Percentiles rank a stretch among this genome's conserved stretches.
Evolutionary conservation across 495 filamentous ascomycete genomes (phyloP).

Genomic region (Articulospora tetracladia): DNA sequence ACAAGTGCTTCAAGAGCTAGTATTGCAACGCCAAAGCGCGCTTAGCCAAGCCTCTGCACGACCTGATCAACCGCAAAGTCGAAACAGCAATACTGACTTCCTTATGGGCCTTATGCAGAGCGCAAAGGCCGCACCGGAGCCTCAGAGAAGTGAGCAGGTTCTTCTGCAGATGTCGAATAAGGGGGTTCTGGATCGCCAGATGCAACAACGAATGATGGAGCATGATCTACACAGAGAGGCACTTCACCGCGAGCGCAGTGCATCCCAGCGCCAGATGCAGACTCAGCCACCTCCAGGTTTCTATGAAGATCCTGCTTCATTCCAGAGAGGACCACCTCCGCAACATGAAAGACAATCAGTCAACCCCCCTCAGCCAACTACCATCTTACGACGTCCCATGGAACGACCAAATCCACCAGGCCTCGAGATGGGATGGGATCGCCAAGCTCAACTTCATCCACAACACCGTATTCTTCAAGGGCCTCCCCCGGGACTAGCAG

Average conservation of each 20-base stretch:
- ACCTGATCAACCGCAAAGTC: slow-evolving; percentile 34
- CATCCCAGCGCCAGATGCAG: slow-evolving; percentile 32
- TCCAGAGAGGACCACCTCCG: slow-evolving; percentile 25
- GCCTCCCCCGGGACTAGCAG: slow-evolving; percentile 43
- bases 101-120: slow-evolving; percentile 53
- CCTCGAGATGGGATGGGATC: slow-evolving; percentile 34
- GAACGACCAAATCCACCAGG: slow-evolving; percentile 34
- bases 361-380: slow-evolving; percentile 43
- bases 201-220: slow-evolving; percentile 26
- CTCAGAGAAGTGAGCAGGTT: slow-evolving; percentile 23
- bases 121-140: slow-evolving; percentile 37
- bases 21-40: slow-evolving; percentile 44
- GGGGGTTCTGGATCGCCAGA: slow-evolving; percentile 21
- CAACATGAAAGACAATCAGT: slow-evolving; percentile 34
- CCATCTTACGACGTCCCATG: slow-evolving; percentile 48
- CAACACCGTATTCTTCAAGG: slow-evolving; percentile 25
- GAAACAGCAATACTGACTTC: slow-evolving; percentile 48
- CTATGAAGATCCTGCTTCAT: slow-evolving; percentile 20
- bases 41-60: slow-evolving; percentile 35
- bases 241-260: slow-evolving; percentile 31
- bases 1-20: slow-evolving; percentile 49
- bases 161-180: slow-evolving; percentile 21
- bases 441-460: slow-evolving; percentile 41
- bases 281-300: slow-evolving; percentile 30
- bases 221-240: slow-evolving; percentile 38